Percentiles rank a stretch among this genome's conserved stretches.
Evolutionary conservation across 2,329 filamentous ascomycete species (phyloP).

Genomic region (Fusarium guadeloupense): DNA sequence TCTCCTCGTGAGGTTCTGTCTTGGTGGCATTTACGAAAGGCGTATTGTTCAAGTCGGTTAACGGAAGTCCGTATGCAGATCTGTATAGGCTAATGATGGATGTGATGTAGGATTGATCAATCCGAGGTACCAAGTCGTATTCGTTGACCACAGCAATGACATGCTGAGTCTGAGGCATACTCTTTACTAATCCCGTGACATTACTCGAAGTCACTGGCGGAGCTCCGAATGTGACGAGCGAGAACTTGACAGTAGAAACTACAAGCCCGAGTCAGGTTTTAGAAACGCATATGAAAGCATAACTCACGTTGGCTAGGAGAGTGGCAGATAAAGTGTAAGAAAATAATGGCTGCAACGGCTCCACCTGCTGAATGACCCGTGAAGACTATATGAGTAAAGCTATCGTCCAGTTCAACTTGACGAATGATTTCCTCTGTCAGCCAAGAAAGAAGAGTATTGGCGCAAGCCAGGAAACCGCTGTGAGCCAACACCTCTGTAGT

Average conservation of each 20-base stretch:
- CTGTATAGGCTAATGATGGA: conserved; percentile 36
- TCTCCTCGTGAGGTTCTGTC: fast-evolving
- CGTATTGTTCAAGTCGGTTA: neutral
- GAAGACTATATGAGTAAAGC: conserved; percentile 22
- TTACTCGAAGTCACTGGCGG: conserved; percentile 30
- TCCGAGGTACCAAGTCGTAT: conserved; percentile 35
- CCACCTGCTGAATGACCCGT: conserved; percentile 41
- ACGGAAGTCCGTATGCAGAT: conserved; percentile 10
- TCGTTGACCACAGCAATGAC: conserved; percentile 35
- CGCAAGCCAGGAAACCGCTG: conserved; percentile 34
- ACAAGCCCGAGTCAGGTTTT: neutral
- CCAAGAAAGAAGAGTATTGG: conserved; percentile 24
- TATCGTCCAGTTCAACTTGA: neutral
- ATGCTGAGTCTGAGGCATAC: conserved; percentile 3
- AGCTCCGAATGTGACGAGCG: conserved; percentile 34
- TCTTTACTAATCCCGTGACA: conserved; percentile 2
- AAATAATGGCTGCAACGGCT: conserved; percentile 32
- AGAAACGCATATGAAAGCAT: fast-evolving
- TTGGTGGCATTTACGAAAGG: fast-evolving
- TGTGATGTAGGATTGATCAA: conserved; percentile 30
- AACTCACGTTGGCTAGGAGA: neutral
- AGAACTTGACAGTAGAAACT: conserved; percentile 16
- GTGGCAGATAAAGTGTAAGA: conserved; percentile 22
- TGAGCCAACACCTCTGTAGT: conserved; percentile 9
- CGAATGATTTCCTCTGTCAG: conserved; percentile 14